Evolutionary conservation across 1,139 yeast species (phyloP).

Genomic region (Kazachstania sp.): DNA sequence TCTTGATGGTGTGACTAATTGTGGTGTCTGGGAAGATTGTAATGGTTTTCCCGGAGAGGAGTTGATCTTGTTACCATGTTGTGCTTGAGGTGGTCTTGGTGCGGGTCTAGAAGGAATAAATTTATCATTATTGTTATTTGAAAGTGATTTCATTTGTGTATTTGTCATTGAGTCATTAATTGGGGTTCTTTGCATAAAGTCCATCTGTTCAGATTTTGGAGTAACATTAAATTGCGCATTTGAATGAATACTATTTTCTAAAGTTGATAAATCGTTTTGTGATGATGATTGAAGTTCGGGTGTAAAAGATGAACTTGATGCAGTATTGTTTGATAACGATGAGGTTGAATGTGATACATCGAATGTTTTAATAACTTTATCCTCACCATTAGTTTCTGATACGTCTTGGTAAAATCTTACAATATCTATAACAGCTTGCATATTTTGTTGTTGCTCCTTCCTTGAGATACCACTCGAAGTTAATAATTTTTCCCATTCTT

Average conservation of each 20-base stretch:
- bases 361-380: slow-evolving; percentile 68
- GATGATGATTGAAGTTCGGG: slow-evolving; percentile 1
- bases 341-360: slow-evolving; percentile 31
- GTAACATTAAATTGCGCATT: neutral
- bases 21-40: neutral
- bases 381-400: slow-evolving; percentile 51
- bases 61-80: neutral
- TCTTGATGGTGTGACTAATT: neutral
- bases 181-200: neutral
- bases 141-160: neutral
- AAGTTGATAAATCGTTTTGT: neutral
- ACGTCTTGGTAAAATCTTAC: slow-evolving; percentile 78
- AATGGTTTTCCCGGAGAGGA: neutral
- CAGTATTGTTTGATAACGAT: slow-evolving; percentile 26
- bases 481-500: slow-evolving; percentile 80
- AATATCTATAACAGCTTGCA: slow-evolving; percentile 90
- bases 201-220: slow-evolving; percentile 1
- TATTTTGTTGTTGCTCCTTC: slow-evolving; percentile 81
- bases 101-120: slow-evolving; percentile 14
- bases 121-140: slow-evolving; percentile 5
- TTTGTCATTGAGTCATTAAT: neutral
- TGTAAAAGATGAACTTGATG: slow-evolving; percentile 17
- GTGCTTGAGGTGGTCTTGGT: slow-evolving; percentile 10
- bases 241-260: neutral
- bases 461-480: slow-evolving; percentile 80